phyloP scores from a whole-genome alignment of 768 basidiomycete genomes.

The Russula lepida region DNA sequence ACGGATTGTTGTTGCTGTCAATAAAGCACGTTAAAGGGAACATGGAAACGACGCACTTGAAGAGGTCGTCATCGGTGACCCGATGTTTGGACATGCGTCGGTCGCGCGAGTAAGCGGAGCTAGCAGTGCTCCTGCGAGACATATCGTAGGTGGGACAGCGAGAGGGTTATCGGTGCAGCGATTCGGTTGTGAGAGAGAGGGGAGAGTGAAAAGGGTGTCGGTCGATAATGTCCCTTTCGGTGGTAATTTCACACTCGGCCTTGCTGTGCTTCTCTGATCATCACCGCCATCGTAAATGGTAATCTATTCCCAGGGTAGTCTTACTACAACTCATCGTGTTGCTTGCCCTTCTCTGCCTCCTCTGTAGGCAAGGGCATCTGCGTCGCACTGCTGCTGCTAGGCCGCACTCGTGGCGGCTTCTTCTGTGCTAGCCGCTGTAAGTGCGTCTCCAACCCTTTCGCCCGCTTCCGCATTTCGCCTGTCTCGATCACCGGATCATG shows the following conservation, averaged over 20 bases:
- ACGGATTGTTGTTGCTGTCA: conserved; percentile 7
- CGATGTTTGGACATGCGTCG: conserved; percentile 67
- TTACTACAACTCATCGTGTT: conserved; percentile 12
- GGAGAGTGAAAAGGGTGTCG: neutral
- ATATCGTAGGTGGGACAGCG: conserved; percentile 23
- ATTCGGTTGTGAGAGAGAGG: too few relatives aligned
- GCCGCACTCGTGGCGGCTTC: conserved; percentile 58
- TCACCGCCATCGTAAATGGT: neutral
- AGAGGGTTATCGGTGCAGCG: neutral
- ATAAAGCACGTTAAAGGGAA: conserved; percentile 8
- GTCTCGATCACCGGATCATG: conserved; percentile 84
- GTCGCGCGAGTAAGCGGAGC: conserved; percentile 43
- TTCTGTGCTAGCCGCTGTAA: conserved; percentile 60
- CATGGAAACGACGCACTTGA: conserved; percentile 51
- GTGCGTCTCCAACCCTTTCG: conserved; percentile 70
- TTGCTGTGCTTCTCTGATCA: neutral
- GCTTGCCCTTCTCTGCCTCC: neutral
- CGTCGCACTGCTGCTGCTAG: conserved; percentile 30
- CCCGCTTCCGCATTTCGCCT: conserved; percentile 76
- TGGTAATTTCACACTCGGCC: too few relatives aligned
- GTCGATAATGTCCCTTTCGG: neutral
- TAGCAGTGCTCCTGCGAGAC: conserved; percentile 72
- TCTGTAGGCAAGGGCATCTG: conserved; percentile 16
- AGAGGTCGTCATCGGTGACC: conserved; percentile 78
- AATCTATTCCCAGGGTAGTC: neutral